Base-by-base conservation (phyloP, 176 grass and related monocot species). In the Alopecurus myosuroides region DNA sequence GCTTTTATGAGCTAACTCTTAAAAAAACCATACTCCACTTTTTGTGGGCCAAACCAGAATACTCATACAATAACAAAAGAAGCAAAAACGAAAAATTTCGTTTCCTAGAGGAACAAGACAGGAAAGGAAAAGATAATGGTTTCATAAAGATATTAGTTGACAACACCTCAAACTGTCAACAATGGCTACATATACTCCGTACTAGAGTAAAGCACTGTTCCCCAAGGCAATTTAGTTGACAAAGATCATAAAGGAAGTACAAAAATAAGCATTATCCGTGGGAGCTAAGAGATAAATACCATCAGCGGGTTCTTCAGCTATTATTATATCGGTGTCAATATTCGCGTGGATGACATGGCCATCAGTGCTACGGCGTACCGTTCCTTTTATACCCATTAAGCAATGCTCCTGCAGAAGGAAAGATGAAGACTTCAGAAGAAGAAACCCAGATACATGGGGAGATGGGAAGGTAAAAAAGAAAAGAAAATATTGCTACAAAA, bases 321-420 rank as follows among this genome's bases (percentile, higher is more conserved):
- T 98, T 67, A 98, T 95, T 75, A 98, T 93, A 84, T 98, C 97
- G 58, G 97, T 98, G 81, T 95, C 97, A 72, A 98, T 98, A 91
- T 98, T 98, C 1, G 97, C 97, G 56, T 98, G 97, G 64, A 98
- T 98, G 74, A 98, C 91, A 78, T 98, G 97, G 2, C 97, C 97
- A 84, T 98, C 97, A 22, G 97, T 96, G 89, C 97, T 98, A 75
- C 97, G 93, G 31, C 93, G 93, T 48, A 98, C 97, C 15, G 97
- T 98, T 80, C 97, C 97, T 91, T 96, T 98, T 90, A 98, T 98
- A 77, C 97, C 97, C 97, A 98, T 98, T 84, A 98, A 92, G 64
- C 97, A 96, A 85, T 98, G 97, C 70, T 98, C 97, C 97, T 98
- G 76, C 28, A 77, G 63, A 85, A 81, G 28, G 19, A 83, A 81